A percentile compares a stretch with the other conserved stretches of the same genome.
These are phyloP conservation scores for Hypoxylon sp. DNA, from an alignment of 2,329 filamentous ascomycete genomes.

Conservation along the genomic window DNA sequence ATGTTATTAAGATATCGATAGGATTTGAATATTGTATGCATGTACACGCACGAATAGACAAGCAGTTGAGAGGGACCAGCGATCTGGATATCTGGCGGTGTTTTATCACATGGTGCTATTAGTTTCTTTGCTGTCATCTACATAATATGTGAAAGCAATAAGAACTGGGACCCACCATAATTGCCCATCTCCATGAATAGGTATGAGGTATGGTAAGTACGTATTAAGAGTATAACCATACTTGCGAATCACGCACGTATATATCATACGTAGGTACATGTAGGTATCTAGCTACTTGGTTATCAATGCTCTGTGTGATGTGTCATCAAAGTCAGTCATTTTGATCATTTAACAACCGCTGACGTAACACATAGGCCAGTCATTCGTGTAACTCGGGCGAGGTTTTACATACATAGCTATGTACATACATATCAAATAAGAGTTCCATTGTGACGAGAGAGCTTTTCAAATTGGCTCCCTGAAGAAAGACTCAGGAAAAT, in stretches of 20 bases:
- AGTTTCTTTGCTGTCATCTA: constrained; percentile 20
- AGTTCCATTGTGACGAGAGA: neutral
- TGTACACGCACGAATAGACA: constrained; percentile 10
- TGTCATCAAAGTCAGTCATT: constrained; percentile 26
- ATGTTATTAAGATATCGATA: constrained; percentile 32
- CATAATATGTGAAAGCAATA: constrained; percentile 14
- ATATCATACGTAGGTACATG: too few relatives aligned
- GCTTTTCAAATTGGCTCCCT: constrained; percentile 5
- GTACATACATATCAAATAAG: neutral
- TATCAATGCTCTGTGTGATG: constrained; percentile 27
- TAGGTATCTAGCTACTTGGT: constrained; percentile 8
- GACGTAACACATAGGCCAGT: constrained; percentile 28
- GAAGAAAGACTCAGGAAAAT: constrained; percentile 31
- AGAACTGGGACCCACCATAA: constrained; percentile 20
- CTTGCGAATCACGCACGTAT: too few relatives aligned
- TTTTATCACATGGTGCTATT: constrained; percentile 38
- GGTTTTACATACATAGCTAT: neutral
- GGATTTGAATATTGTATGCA: constrained; percentile 20
- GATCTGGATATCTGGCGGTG: constrained; percentile 41
- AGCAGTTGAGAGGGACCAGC: constrained; percentile 23
- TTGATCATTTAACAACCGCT: constrained; percentile 34
- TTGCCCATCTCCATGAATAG: constrained; percentile 1
- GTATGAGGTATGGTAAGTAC: constrained; percentile 6
- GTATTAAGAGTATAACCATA: constrained; percentile 23
- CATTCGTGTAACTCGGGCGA: constrained; percentile 32